Conservation (phyloP, 106 monocot species). For the Dendrobium huoshanense region DNA sequence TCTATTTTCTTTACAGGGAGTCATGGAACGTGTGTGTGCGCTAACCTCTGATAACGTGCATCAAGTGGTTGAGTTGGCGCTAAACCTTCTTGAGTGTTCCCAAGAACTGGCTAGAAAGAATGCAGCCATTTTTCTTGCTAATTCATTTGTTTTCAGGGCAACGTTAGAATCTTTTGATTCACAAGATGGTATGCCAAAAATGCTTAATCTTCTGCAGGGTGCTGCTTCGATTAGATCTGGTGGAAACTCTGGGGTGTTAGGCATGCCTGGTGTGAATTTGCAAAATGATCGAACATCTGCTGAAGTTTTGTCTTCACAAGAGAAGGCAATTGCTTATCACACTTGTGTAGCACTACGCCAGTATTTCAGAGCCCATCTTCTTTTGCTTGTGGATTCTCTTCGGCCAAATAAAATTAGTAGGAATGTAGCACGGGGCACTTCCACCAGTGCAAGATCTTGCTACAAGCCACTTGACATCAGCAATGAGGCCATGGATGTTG, state of each 20-base stretch:
- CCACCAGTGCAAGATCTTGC: constrained; percentile 62
- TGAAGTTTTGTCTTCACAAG: constrained; percentile 80
- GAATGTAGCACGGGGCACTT: constrained; percentile 45
- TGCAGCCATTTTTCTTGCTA: constrained; percentile 78
- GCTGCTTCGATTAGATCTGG: constrained; percentile 84
- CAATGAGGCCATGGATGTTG: constrained; percentile 88
- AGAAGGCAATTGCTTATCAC: constrained; percentile 92
- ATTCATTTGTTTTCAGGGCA: constrained; percentile 90
- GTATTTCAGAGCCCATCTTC: constrained; percentile 83
- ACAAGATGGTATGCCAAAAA: constrained; percentile 83
- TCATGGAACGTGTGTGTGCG: constrained; percentile 96
- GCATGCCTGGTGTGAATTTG: constrained; percentile 34
- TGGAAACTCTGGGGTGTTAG: constrained; percentile 49
- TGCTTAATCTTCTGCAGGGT: constrained; percentile 60
- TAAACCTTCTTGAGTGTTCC: constrained; percentile 80
- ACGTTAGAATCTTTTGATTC: constrained; percentile 82
- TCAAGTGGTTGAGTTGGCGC: constrained; percentile 72
- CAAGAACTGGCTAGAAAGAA: constrained; percentile 94
- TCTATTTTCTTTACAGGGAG: constrained; percentile 42
- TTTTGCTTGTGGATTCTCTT: constrained; percentile 85
- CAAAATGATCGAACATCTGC: constrained; percentile 64
- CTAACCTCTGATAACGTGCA: constrained; percentile 59
- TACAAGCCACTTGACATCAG: constrained; percentile 95
- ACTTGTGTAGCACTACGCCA: constrained; percentile 86
- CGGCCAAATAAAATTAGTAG: constrained; percentile 82